Base-by-base conservation (phyloP, 371 early-diverging fungal genomes). In the Rhizopus delemar region DNA sequence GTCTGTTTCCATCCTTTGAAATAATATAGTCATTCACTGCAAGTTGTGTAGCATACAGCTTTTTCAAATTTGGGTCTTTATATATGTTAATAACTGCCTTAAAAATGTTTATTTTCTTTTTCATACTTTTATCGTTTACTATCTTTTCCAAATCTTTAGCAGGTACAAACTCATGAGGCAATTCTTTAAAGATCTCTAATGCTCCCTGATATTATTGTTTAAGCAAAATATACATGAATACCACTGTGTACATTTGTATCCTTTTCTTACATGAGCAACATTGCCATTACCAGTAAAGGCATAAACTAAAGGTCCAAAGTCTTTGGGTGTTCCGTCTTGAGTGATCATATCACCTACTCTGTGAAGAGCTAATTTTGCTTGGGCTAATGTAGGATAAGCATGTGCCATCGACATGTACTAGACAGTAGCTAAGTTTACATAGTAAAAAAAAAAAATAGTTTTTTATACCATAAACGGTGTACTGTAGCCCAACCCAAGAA, bases 241-340 rank as follows among this genome's bases (percentile, higher is more conserved):
- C 22, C 22, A 22, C 22, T 22, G 22, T 22, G 22, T 22, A 22
- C 22, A 22, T 22, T 22, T 22, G 22, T 22, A 22, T 22, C 22
- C 22, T 22, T 13, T 2, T 16, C 65, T 64, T 69, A 87, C 90
- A 71, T 88, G 77, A n/a, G 96, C 79, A 11, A 98, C 98, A 60
- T 96, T 92, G 5, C 98, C 98, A n/a, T 83, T 69, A n/a, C 98
- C 98, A 5, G 95, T 95, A 61, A 98, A 93, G 1, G 87, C 87
- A 66, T 95, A 94, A 11, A 89, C 80, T 76, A 97, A 74, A 6
- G 98, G 98, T 2, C 93, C 93, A 64, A 98, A 91, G 52, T 84
- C 84, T 50, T 84, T 78, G 8, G 97, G 95, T 0, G 97, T 82
- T 1, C 96, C 96, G 62, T 94, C 88, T 54, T 90, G 86, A 63